Conservation (phyloP, 108 stramenopile genomes). For the Nitzschia inconspicua region DNA sequence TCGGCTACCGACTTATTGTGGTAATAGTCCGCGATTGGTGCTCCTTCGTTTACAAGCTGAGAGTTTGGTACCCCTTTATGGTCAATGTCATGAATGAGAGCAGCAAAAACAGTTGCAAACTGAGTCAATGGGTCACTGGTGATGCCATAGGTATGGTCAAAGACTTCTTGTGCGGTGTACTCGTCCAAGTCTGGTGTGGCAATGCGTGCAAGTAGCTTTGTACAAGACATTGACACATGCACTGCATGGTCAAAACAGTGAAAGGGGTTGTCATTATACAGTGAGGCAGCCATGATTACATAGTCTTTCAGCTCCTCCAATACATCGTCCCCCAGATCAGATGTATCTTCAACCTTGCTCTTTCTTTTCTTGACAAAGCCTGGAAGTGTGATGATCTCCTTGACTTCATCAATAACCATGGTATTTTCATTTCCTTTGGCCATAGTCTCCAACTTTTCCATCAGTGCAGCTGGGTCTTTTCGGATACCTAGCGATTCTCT, state of each 20-base stretch:
- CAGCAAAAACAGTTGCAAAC: constrained; percentile 41
- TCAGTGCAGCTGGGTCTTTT: neutral
- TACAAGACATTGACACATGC: constrained; percentile 22
- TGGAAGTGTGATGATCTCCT: constrained; percentile 34
- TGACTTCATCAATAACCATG: constrained; percentile 35
- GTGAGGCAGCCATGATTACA: constrained; percentile 8
- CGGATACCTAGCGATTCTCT: neutral
- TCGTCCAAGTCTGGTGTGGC: constrained; percentile 7
- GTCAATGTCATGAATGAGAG: constrained; percentile 44
- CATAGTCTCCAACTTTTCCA: constrained; percentile 1
- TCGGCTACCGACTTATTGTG: constrained; percentile 38
- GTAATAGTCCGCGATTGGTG: constrained; percentile 21
- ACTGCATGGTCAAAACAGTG: constrained; percentile 29
- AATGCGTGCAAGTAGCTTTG: constrained; percentile 20
- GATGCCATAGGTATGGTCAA: constrained; percentile 28
- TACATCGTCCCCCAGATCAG: constrained; percentile 2
- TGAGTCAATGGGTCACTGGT: constrained; percentile 33
- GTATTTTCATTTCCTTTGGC: neutral
- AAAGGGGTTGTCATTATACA: constrained; percentile 22
- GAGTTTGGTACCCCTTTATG: constrained; percentile 43
- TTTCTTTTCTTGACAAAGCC: neutral
- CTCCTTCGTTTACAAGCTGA: constrained; percentile 36
- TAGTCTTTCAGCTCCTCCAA: constrained; percentile 13
- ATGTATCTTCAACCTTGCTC: neutral
- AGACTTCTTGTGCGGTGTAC: neutral